Evolutionary conservation across 2,329 filamentous ascomycete genomes (phyloP).

Genomic region (Pseudogymnoascus sp.): DNA sequence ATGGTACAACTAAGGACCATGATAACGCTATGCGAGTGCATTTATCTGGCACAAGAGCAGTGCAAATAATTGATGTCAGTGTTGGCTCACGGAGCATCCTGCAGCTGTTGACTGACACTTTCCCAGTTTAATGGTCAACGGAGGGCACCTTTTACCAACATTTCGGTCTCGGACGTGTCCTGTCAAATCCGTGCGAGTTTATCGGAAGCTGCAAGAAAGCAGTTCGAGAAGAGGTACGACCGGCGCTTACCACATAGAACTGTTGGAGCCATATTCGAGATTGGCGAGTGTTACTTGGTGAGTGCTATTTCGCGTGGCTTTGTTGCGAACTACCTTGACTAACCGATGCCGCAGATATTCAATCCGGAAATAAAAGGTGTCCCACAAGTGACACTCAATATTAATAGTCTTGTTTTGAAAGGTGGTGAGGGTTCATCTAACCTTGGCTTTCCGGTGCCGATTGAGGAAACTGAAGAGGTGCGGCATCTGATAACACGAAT

Average conservation of each 20-base stretch:
- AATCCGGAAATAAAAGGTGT: not conserved
- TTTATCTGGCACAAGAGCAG: not conserved
- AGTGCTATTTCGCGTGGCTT: not conserved
- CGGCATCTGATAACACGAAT: not conserved
- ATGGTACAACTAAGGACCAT: not conserved
- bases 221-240: not conserved
- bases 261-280: not conserved
- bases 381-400: slow-evolving; percentile 5
- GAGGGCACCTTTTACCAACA: not conserved
- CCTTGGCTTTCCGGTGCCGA: not conserved
- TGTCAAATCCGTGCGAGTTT: not conserved
- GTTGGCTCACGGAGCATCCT: not conserved
- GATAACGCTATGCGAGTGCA: not conserved
- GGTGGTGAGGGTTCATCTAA: not conserved
- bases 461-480: not conserved
- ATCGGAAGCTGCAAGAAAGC: not conserved
- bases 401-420: slow-evolving; percentile 1
- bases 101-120: not conserved
- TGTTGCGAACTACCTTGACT: not conserved
- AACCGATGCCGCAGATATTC: not conserved
- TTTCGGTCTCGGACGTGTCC: not conserved
- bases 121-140: not conserved
- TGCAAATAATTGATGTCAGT: slow-evolving; percentile 1
- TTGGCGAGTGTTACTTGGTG: not conserved
- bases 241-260: not conserved